A percentile compares a stretch with the other conserved stretches of the same genome.
These are phyloP conservation scores for Ambrosia hybrid DNA, from an alignment of 140 eudicot species.

Conservation along the genomic window DNA sequence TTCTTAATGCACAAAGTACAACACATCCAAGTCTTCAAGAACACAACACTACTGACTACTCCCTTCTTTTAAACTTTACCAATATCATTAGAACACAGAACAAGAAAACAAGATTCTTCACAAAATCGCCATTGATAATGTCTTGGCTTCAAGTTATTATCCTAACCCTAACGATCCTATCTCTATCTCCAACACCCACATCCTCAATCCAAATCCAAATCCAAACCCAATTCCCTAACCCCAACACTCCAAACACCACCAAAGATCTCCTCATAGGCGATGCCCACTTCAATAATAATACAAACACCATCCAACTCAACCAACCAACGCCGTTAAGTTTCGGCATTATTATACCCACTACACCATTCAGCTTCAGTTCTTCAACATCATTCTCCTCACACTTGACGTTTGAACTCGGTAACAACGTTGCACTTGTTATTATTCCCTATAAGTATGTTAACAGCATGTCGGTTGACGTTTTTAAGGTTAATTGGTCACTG, in stretches of 20 bases:
- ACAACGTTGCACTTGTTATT: constrained; percentile 51
- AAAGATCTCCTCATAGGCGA: constrained; percentile 40
- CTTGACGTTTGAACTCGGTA: constrained; percentile 60
- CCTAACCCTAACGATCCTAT: constrained; percentile 28
- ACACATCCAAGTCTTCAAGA: not conserved
- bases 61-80: constrained; percentile 15
- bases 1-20: constrained; percentile 5
- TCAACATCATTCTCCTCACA: constrained; percentile 52
- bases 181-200: constrained; percentile 22
- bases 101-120: not conserved
- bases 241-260: constrained; percentile 20
- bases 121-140: constrained; percentile 32
- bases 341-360: constrained; percentile 40
- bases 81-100: not conserved
- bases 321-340: constrained; percentile 36
- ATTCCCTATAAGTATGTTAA: constrained; percentile 36
- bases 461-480: constrained; percentile 28
- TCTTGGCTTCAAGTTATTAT: constrained; percentile 13
- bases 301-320: constrained; percentile 40
- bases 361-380: constrained; percentile 37
- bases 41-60: not conserved
- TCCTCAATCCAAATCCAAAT: constrained; percentile 24
- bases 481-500: not conserved
- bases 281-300: constrained; percentile 36
- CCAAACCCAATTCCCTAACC: constrained; percentile 11